Conservation (phyloP, 2,329 filamentous ascomycete species). For the Trichoderma cornu-damae region DNA sequence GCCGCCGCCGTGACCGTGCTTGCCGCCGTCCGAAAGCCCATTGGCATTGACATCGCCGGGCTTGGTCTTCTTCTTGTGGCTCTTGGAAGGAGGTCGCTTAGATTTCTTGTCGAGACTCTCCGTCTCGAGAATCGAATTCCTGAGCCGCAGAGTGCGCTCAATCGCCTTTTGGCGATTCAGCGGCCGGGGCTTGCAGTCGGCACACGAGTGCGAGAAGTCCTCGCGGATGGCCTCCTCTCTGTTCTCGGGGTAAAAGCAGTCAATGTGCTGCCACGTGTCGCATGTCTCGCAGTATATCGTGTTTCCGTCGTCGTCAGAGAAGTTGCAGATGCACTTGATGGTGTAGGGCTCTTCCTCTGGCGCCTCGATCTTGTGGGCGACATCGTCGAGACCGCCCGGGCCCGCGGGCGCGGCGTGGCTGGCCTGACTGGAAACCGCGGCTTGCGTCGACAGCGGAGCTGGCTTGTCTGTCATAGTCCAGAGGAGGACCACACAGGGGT, state of each 20-base stretch:
- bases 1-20: slow-evolving; percentile 40
- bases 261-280: slow-evolving; percentile 97
- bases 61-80: slow-evolving; percentile 82
- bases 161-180: slow-evolving; percentile 71
- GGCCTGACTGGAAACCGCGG: slow-evolving; percentile 51
- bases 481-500: slow-evolving; percentile 40
- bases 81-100: slow-evolving; percentile 71
- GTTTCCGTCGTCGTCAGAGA: slow-evolving; percentile 90
- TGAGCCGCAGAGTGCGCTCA: slow-evolving; percentile 62
- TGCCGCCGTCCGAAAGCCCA: slow-evolving; percentile 54
- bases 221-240: slow-evolving; percentile 65
- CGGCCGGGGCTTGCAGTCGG: slow-evolving; percentile 74
- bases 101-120: slow-evolving; percentile 62
- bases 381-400: slow-evolving; percentile 38
- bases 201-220: slow-evolving; percentile 76
- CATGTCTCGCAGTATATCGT: slow-evolving; percentile 95
- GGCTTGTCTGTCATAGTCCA: slow-evolving; percentile 61
- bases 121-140: slow-evolving; percentile 36
- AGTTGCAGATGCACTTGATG: slow-evolving; percentile 97
- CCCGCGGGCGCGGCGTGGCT: slow-evolving; percentile 34
- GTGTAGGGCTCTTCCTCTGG: slow-evolving; percentile 77
- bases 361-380: slow-evolving; percentile 45
- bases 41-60: slow-evolving; percentile 63
- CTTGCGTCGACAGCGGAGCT: slow-evolving; percentile 49
- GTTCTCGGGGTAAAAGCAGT: slow-evolving; percentile 83